Conservation (phyloP, 2,329 filamentous ascomycete genomes). For the Pseudogymnoascus pannorum region DNA sequence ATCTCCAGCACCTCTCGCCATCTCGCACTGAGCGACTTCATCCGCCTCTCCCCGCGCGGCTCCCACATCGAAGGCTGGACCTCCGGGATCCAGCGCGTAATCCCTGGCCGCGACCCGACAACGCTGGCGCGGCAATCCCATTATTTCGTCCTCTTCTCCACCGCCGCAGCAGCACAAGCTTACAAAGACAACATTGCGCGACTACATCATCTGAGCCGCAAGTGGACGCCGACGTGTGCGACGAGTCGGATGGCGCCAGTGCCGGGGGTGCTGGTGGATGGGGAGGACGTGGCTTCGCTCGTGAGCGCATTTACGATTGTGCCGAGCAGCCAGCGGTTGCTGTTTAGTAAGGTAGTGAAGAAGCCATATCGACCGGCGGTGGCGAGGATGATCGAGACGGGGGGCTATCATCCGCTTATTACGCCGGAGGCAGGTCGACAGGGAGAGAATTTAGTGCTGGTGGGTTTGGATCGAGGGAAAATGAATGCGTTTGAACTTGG, state of each 20-base stretch:
- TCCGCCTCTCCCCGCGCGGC: constrained; percentile 55
- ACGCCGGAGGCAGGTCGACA: constrained; percentile 12
- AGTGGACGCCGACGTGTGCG: constrained; percentile 34
- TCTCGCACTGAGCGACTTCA: constrained; percentile 62
- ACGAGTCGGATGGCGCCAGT: constrained; percentile 30
- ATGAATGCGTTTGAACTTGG: constrained; percentile 17
- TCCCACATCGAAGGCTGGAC: constrained; percentile 62
- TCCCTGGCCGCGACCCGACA: constrained; percentile 55
- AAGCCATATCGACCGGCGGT: constrained; percentile 30
- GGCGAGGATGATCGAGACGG: constrained; percentile 29
- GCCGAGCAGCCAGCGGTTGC: constrained; percentile 32
- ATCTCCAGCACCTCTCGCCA: constrained; percentile 51
- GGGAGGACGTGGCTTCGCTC: constrained; percentile 40
- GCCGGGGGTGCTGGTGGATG: constrained; percentile 36
- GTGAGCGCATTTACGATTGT: constrained; percentile 43
- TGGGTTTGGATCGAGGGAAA: constrained; percentile 21
- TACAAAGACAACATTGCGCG: constrained; percentile 51
- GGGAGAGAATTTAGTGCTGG: constrained; percentile 24
- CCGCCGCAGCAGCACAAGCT: constrained; percentile 47
- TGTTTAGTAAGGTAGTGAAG: constrained; percentile 25
- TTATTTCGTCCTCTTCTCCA: constrained; percentile 65
- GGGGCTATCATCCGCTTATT: constrained; percentile 23
- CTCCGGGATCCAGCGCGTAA: constrained; percentile 41
- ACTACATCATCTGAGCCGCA: constrained; percentile 41
- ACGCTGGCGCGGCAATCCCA: constrained; percentile 56